Percentiles rank a stretch among this genome's conserved stretches.
Evolutionary conservation across 148 eudicot genomes (phyloP).

Genomic region (Drosera capensis): DNA sequence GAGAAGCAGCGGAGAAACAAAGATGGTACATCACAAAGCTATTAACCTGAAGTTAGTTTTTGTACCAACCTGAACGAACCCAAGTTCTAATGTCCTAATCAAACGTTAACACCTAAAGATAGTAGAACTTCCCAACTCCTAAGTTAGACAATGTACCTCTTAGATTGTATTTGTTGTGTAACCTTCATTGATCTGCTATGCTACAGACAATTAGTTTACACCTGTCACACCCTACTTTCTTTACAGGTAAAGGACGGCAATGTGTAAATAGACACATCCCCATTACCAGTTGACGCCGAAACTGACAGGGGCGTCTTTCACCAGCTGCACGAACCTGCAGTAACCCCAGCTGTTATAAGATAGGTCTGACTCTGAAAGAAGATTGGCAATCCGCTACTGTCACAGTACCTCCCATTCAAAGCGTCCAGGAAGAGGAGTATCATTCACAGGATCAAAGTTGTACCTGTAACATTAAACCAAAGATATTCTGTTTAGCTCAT

Average conservation of each 20-base stretch:
- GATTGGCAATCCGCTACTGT: conserved; percentile 9
- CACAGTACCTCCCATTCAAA: conserved; percentile 33
- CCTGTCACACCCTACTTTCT: conserved; percentile 19
- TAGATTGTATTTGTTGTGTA: conserved; percentile 14
- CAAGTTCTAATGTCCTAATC: not conserved
- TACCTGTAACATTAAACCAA: conserved; percentile 22
- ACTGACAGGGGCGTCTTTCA: not conserved
- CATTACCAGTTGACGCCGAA: conserved; percentile 12
- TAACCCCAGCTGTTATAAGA: not conserved
- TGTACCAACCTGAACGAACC: not conserved
- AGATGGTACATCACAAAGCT: not conserved
- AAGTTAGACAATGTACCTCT: conserved; percentile 18
- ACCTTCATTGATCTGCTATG: not conserved
- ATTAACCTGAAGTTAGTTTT: not conserved
- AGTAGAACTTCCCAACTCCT: conserved; percentile 4
- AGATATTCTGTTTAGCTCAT: not conserved
- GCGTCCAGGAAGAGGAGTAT: conserved; percentile 36
- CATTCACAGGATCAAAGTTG: conserved; percentile 42
- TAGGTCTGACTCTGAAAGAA: not conserved
- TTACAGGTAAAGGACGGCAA: conserved; percentile 20
- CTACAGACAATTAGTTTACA: conserved; percentile 28
- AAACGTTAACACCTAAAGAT: too few species aligned
- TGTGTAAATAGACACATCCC: conserved; percentile 12
- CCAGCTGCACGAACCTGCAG: conserved; percentile 1
- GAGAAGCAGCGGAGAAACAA: too few species aligned